A percentile compares a stretch with the other conserved stretches of the same genome.
These are phyloP conservation scores for Acaromyces ingoldii DNA, from an alignment of 1,284 basidiomycete species.

Conservation along the genomic window DNA sequence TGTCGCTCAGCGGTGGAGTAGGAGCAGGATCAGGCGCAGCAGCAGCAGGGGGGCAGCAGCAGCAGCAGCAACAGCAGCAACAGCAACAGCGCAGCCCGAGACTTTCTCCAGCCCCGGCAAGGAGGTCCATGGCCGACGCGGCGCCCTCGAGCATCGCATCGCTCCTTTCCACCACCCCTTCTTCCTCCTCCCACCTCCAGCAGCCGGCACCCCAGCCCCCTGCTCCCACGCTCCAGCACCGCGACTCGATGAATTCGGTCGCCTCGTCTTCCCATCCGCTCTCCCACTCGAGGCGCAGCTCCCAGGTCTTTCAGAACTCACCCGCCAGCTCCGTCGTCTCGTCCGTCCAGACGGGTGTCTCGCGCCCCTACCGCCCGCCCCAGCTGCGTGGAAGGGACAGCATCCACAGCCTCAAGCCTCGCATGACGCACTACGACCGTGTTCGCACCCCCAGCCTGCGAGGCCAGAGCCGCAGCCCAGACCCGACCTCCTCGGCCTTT, in stretches of 20 bases:
- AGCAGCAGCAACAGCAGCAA: too few relatives aligned
- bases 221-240: not conserved
- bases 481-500: conserved; percentile 19
- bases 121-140: too few relatives aligned
- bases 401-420: conserved; percentile 24
- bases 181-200: too few relatives aligned
- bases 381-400: conserved; percentile 30
- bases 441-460: conserved; percentile 36
- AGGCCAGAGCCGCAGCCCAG: conserved; percentile 29
- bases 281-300: not conserved
- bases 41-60: too few relatives aligned
- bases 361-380: conserved; percentile 27
- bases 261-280: conserved; percentile 2
- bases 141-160: not conserved
- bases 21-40: too few relatives aligned
- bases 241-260: not conserved
- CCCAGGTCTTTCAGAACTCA: not conserved
- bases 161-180: conserved; percentile 11
- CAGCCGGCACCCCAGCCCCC: not conserved
- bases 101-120: too few relatives aligned
- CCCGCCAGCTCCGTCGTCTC: not conserved
- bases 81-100: too few relatives aligned
- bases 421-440: conserved; percentile 38
- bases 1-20: too few relatives aligned
- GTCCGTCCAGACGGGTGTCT: not conserved